Base-by-base conservation (phyloP, 257 asterid genomes). In the Euphrasia confusa region DNA sequence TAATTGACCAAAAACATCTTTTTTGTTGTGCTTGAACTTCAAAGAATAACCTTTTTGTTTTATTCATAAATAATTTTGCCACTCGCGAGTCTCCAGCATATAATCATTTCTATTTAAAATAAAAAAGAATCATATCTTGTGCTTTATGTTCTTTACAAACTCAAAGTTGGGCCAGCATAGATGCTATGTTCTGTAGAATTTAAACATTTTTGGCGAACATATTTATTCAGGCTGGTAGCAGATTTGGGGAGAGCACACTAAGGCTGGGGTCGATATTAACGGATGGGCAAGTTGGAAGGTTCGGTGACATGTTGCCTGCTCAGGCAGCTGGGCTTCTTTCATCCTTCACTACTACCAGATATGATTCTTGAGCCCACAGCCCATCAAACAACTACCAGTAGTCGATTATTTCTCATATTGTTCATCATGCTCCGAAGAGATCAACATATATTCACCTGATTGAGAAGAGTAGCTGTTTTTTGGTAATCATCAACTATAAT, bases 321-420 rank as follows among this genome's bases (percentile, higher is more conserved):
- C 97, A 92, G 68, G 99, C 99, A 75, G 95, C 97, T 24, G 97
- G 99, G 63, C 89, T 93, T 64, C 91, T 89, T 69, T 93, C 99
- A 54, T 87, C 97, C 72, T 82, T 93, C 60, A 84, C 96, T 3
- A 71, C 89, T 69, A 83, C 81, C 55, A 80, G 99, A 74, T 81
- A 88, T 61, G 95, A 93, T 78, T 79, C 74, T 74, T 89, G 72
- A 80, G 61, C 64, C 24, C 54, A 39, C 39, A 65, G 63, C 56
- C 61, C 71, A 60, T 17, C 14, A 35, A 62, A 63, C 58, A 52
- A 30, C 42, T 28, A 40, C 8, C 24, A 6, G 44, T 57, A 14
- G 28, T 52, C 4, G 27, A 15, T 50, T 50, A 50, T 50, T 65
- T 50, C 60, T 56, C 61, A 7, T 56, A 28, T 30, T 48, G 54